Base-by-base conservation (phyloP, 2,329 filamentous ascomycete species). In the Stemphylium beticola region DNA sequence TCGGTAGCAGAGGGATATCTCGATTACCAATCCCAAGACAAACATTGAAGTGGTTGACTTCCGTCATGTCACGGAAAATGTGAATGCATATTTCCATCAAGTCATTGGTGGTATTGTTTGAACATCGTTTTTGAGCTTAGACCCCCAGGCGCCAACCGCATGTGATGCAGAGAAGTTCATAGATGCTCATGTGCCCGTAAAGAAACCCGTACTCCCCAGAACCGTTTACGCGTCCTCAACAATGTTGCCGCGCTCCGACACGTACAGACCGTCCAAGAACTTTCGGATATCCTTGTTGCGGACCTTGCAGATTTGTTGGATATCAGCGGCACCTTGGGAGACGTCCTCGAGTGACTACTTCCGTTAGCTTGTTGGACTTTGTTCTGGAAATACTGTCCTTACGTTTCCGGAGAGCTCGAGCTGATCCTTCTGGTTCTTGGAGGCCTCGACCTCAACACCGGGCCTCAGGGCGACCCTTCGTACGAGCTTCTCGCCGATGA, bases 231-330 rank as follows among this genome's bases (percentile, higher is more conserved):
- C 59, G 67, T 85, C 88, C 77, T 92, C 89, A 71, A 86, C 84
- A 76, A 99, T 88, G 89, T 98, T 96, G 82, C 90, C 90, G 85
- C 92, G 90, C 90, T 99, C 95, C 78, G 93, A 97, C 77, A 99
- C 95, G 86, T 99, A 99, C 81, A 99, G 87, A 88, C 95, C 95
- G 85, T 99, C 96, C 87, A 99, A 88, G 90, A 99, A 99, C 91
- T 96, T 74, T 61, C 96, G 92, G 86, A 99, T 99, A 96, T 99
- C 95, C 92, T 99, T 99, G 91, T 99, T 99, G 82, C 92, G 89
- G 82, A 99, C 95, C 83, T 88, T 88, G 92, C 95, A 99, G 83
- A 95, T 93, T 84, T 99, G 95, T 87, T 99, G 95, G 81, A 99
- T 97, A 81, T 99, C 95, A 82, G 95, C 95, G 70, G 95, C 95